These are phyloP conservation scores for Blakeslea trispora DNA, from an alignment of 371 early-diverging fungal genomes.

Conservation along the genomic window DNA sequence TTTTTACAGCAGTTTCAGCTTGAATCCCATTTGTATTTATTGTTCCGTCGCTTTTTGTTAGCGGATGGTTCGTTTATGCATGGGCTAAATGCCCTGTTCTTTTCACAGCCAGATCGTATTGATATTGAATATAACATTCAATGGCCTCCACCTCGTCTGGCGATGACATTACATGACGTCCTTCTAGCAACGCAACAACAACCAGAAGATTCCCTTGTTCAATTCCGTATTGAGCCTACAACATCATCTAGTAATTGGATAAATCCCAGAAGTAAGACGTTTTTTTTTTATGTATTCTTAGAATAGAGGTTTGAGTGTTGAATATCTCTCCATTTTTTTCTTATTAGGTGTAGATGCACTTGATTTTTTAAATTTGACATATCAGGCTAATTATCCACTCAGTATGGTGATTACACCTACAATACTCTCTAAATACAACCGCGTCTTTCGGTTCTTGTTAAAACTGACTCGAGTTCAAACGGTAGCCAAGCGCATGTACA, in stretches of 20 bases:
- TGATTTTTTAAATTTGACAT: constrained; percentile 53
- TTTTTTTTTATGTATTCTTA: not conserved
- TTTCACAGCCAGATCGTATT: constrained; percentile 17
- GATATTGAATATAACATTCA: constrained; percentile 8
- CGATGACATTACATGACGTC: constrained; percentile 41
- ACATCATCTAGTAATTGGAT: not conserved
- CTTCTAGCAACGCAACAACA: constrained; percentile 31
- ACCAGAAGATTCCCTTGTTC: constrained; percentile 28
- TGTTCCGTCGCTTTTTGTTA: constrained; percentile 45
- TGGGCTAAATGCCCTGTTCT: constrained; percentile 36
- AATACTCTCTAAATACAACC: constrained; percentile 51
- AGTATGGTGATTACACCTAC: constrained; percentile 44
- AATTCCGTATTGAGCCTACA: not conserved
- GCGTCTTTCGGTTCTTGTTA: constrained; percentile 53
- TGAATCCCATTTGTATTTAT: constrained; percentile 39
- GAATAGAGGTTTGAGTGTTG: too few species aligned
- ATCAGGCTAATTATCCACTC: constrained; percentile 49
- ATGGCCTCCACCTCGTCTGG: constrained; percentile 57
- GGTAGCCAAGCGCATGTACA: constrained; percentile 37
- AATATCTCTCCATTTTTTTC: too few species aligned
- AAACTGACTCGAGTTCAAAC: constrained; percentile 39
- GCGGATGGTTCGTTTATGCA: constrained; percentile 43
- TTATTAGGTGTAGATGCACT: constrained; percentile 41
- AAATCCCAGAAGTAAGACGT: not conserved
- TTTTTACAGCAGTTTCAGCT: constrained; percentile 50